Conservation (phyloP, 768 basidiomycete genomes). For the Phallus indusiatus region DNA sequence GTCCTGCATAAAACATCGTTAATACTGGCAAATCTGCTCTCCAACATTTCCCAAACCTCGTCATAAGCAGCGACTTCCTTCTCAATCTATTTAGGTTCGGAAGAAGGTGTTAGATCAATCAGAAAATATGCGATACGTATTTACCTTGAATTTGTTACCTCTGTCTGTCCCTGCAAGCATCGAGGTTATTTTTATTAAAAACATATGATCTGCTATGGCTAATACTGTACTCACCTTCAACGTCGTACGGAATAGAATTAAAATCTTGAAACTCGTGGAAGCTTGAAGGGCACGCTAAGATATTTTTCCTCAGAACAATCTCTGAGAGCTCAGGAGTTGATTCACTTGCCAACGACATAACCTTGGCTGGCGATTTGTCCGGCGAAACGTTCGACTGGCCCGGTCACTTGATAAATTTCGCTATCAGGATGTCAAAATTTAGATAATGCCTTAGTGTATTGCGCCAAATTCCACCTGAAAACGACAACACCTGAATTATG, state of each 20-base stretch:
- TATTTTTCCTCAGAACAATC: background rate
- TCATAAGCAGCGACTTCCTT: constrained; percentile 84
- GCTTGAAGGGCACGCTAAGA: constrained; percentile 65
- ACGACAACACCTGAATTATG: constrained; percentile 59
- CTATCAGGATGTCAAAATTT: constrained; percentile 28
- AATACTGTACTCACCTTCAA: constrained; percentile 43
- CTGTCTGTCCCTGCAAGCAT: constrained; percentile 62
- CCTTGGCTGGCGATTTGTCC: constrained; percentile 84
- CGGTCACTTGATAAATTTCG: constrained; percentile 96
- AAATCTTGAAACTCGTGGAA: constrained; percentile 93
- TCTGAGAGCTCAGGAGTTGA: background rate
- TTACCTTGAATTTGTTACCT: constrained; percentile 88
- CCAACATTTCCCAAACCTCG: constrained; percentile 41
- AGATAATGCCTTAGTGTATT: background rate
- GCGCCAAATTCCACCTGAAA: constrained; percentile 46
- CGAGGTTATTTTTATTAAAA: background rate
- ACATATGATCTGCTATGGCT: no score
- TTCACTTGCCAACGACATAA: constrained; percentile 61
- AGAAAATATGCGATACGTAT: background rate
- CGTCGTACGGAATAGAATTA: constrained; percentile 81
- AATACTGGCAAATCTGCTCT: background rate
- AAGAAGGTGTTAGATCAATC: background rate
- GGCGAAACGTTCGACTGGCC: constrained; percentile 89
- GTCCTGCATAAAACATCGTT: constrained; percentile 44
- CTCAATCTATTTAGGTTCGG: constrained; percentile 51